Base-by-base conservation (phyloP, 257 asterid genomes). In the Misopates orontium region DNA sequence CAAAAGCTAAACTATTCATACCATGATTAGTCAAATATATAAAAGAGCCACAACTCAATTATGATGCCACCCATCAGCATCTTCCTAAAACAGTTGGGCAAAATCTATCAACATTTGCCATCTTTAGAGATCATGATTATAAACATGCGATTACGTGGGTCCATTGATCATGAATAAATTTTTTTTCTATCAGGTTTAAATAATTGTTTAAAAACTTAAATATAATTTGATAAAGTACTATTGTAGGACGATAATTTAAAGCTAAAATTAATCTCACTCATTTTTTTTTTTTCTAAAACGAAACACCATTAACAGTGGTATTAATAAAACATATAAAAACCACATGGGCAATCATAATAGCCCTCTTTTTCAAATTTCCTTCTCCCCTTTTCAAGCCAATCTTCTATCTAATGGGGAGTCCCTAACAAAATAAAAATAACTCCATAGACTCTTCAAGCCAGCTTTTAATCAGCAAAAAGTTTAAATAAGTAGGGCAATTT, bases 361-460 rank as follows among this genome's bases (percentile, higher is more conserved):
- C n/a, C n/a, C n/a, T n/a, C n/a, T n/a, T 28, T 28, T 28, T 28
- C 36, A 3, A 28, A 28, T 28, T 28, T 28, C 36, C 42, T 44
- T 58, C 8, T 36, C 42, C 10, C 10, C 48, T 56, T 55, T 70
- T 58, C 19, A 64, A 58, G 72, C 77, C 78, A 75, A 79, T 78
- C 84, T 66, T 75, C 80, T 77, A 80, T 16, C 82, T 71, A 72
- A 58, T 59, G 71, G 58, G 36, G 71, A 51, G n/a, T 11, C 19
- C 55, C 75, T 41, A 69, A 73, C 59, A 50, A 65, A 55, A 55
- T 62, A 49, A 2, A n/a, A 77, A 40, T 36, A 8, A 4, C 42
- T 31, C 54, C 71, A 63, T 78, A 89, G 89, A 82, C 88, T 66
- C 78, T 82, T 10, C 11, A 85, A 81, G 67, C 76, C 70, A 42